phyloP scores from a whole-genome alignment of 139 green algal genomes.

The Marvania coccoides region DNA sequence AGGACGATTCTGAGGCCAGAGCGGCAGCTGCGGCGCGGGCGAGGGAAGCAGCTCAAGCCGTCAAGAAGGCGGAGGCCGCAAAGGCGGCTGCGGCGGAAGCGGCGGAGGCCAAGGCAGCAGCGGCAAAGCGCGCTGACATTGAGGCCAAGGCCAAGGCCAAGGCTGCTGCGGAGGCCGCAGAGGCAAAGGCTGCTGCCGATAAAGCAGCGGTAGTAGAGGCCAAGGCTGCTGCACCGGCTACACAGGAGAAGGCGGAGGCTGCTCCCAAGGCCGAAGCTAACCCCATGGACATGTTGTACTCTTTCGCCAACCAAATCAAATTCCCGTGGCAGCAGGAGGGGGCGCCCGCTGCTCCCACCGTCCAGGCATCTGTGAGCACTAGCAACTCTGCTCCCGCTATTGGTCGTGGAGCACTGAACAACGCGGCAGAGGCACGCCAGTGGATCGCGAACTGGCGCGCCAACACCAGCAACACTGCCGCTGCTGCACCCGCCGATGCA shows the following conservation, averaged over 20 bases:
- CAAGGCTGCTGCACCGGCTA: neutral
- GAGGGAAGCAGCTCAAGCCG: neutral
- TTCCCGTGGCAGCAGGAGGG: too few species aligned
- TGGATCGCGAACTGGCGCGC: slow-evolving; percentile 38
- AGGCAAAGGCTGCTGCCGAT: neutral
- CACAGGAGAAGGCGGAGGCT: neutral
- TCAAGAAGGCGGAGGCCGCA: neutral
- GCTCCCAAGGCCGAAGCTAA: neutral
- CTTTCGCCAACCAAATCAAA: too few species aligned
- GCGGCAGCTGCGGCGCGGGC: neutral
- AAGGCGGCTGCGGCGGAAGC: neutral
- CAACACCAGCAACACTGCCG: slow-evolving; percentile 1
- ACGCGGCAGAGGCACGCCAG: slow-evolving; percentile 26
- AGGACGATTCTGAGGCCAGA: neutral
- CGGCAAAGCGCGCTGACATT: neutral
- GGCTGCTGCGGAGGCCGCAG: slow-evolving; percentile 6
- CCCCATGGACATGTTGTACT: too few species aligned
- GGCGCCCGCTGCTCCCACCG: too few species aligned
- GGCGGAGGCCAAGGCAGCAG: neutral
- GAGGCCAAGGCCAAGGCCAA: slow-evolving; percentile 11
- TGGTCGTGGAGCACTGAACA: too few species aligned
- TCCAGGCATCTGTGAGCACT: too few species aligned
- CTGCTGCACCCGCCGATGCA: neutral
- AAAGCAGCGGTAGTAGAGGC: neutral
- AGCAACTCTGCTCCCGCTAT: too few species aligned